Percentiles rank a stretch among this genome's conserved stretches.
Evolutionary conservation across 768 basidiomycete genomes (phyloP).

Genomic region (Leccinum longicurvipes): DNA sequence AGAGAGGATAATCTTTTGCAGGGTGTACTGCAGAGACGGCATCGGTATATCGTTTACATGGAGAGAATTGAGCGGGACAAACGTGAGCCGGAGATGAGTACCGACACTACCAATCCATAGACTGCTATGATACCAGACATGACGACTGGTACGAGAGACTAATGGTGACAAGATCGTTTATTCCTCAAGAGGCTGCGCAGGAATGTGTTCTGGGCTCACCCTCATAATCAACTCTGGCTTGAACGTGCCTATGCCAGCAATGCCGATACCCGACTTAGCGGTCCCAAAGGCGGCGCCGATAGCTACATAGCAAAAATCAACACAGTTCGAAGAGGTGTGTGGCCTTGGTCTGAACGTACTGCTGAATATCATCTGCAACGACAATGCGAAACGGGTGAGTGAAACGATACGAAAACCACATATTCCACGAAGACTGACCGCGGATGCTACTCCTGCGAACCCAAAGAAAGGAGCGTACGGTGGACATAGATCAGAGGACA

Average conservation of each 20-base stretch:
- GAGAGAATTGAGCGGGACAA: conserved; percentile 24
- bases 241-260: conserved; percentile 91
- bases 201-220: conserved; percentile 38
- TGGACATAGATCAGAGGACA: conserved; percentile 66
- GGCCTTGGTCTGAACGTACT: conserved; percentile 53
- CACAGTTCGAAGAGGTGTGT: conserved; percentile 1
- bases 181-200: not conserved
- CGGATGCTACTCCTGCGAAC: conserved; percentile 92
- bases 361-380: conserved; percentile 87
- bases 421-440: conserved; percentile 53
- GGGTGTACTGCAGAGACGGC: conserved; percentile 48
- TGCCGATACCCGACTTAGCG: conserved; percentile 95
- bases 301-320: conserved; percentile 44
- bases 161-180: not conserved
- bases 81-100: conserved; percentile 78
- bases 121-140: conserved; percentile 99
- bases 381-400: conserved; percentile 10
- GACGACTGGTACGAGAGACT: conserved; percentile 95
- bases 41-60: conserved; percentile 8
- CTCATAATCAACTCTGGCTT: conserved; percentile 98
- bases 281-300: conserved; percentile 96
- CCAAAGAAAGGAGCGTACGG: conserved; percentile 98
- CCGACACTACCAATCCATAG: conserved; percentile 93
- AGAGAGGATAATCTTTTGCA: conserved; percentile 69
- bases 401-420: not conserved